phyloP scores from a whole-genome alignment of 2,329 filamentous ascomycete species.

The Calonectria naviculata region DNA sequence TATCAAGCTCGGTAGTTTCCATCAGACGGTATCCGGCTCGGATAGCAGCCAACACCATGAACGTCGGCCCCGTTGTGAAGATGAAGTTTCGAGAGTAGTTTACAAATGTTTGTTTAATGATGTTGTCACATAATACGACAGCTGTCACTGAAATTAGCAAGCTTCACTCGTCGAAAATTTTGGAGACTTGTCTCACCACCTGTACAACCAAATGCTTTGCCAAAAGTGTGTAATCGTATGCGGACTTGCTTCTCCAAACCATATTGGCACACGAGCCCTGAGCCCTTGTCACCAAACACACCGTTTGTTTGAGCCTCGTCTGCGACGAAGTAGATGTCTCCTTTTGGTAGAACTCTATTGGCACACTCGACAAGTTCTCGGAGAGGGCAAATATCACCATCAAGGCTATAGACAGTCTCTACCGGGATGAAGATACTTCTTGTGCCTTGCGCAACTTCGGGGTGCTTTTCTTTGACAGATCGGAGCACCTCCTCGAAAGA shows the following conservation, averaged over 20 bases:
- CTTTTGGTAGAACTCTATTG: conserved; percentile 46
- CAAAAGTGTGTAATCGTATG: conserved; percentile 61
- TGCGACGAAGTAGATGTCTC: conserved; percentile 61
- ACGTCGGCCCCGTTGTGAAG: conserved; percentile 33
- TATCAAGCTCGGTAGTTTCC: background rate
- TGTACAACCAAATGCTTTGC: conserved; percentile 60
- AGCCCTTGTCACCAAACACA: conserved; percentile 38
- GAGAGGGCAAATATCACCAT: conserved; percentile 56
- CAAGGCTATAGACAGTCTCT: conserved; percentile 60
- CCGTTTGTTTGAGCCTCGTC: conserved; percentile 62
- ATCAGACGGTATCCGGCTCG: conserved; percentile 33
- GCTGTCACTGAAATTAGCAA: conserved; percentile 18
- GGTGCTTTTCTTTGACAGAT: conserved; percentile 43
- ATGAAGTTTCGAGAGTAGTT: conserved; percentile 32
- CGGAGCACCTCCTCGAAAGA: conserved; percentile 51
- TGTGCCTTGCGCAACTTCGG: conserved; percentile 39
- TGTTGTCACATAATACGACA: conserved; percentile 30
- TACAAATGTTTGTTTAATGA: conserved; percentile 29
- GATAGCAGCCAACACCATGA: conserved; percentile 33
- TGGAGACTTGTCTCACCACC: conserved; percentile 38
- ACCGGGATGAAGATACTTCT: conserved; percentile 52
- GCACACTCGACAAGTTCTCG: conserved; percentile 48
- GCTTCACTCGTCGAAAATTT: too few species aligned
- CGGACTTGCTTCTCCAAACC: conserved; percentile 62
- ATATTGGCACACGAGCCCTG: conserved; percentile 59